Conservation (phyloP, 352 stramenopile species). For the Phytopythium sindhum region DNA sequence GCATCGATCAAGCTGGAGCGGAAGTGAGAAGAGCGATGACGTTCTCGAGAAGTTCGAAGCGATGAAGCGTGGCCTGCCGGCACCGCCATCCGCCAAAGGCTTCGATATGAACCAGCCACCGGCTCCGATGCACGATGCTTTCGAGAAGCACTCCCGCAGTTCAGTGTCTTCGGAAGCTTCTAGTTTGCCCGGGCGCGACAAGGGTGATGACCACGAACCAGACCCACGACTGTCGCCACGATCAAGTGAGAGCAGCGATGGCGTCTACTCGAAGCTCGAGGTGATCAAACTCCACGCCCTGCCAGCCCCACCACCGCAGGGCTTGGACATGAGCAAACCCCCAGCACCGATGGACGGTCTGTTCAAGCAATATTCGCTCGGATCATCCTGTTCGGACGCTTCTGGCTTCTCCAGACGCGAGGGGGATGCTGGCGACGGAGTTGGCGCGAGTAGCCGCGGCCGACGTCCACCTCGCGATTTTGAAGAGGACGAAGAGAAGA, state of each 20-base stretch:
- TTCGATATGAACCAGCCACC: constrained; percentile 40
- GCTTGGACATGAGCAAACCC: constrained; percentile 11
- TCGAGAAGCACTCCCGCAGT: background rate
- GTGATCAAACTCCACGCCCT: background rate
- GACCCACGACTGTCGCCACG: background rate
- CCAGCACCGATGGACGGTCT: constrained; percentile 5
- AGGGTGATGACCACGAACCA: background rate
- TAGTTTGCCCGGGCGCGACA: background rate
- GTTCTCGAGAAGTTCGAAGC: background rate
- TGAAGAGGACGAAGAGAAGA: constrained; percentile 27
- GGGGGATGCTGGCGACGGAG: background rate
- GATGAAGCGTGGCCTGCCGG: background rate
- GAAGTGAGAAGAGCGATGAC: background rate
- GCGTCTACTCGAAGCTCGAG: background rate
- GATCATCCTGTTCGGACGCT: constrained; percentile 7
- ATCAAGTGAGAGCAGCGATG: background rate
- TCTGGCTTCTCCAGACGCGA: background rate
- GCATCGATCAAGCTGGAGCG: background rate
- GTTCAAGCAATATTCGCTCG: constrained; percentile 5
- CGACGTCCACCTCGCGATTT: background rate
- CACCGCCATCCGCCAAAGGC: background rate
- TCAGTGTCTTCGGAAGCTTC: background rate
- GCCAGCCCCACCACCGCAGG: constrained; percentile 1
- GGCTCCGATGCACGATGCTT: constrained; percentile 16
- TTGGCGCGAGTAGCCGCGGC: background rate